Conservation (phyloP, 352 stramenopile species). For the Globisporangium parvum region DNA sequence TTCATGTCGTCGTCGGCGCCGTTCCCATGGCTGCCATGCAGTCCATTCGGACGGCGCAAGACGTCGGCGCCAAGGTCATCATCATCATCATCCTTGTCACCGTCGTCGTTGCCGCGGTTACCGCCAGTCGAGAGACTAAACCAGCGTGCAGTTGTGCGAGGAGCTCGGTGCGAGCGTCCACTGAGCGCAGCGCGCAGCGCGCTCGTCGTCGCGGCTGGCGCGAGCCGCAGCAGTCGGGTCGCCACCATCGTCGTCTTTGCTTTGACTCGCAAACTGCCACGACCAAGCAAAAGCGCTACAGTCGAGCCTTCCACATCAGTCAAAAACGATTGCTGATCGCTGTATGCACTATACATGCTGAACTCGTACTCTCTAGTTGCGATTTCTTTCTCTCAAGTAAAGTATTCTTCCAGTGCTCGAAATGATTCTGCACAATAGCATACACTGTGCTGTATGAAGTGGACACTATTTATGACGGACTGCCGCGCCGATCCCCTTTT, state of each 20-base stretch:
- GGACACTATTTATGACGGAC: no score
- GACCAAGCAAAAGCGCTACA: constrained; percentile 1
- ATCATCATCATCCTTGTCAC: constrained; percentile 13
- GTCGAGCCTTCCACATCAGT: neutral
- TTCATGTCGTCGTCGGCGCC: constrained; percentile 25
- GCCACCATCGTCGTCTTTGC: constrained; percentile 5
- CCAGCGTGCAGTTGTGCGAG: neutral
- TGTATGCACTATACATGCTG: no score
- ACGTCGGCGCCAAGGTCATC: no score
- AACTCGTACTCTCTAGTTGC: no score
- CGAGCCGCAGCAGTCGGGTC: constrained; percentile 6
- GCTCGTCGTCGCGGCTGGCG: neutral
- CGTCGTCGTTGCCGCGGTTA: neutral
- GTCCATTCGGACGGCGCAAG: constrained; percentile 2
- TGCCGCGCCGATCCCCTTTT: neutral
- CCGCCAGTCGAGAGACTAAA: neutral
- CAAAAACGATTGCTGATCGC: no score
- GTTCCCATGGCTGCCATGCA: constrained; percentile 1
- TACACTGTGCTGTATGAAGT: no score
- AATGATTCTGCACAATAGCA: no score
- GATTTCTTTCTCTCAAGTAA: no score
- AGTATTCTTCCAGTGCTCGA: no score
- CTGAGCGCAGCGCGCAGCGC: neutral
- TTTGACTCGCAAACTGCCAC: neutral
- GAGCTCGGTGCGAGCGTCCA: neutral